These are phyloP conservation scores for Homolaphlyctis polyrhiza DNA, from an alignment of 371 early-diverging fungal species.

Conservation along the genomic window DNA sequence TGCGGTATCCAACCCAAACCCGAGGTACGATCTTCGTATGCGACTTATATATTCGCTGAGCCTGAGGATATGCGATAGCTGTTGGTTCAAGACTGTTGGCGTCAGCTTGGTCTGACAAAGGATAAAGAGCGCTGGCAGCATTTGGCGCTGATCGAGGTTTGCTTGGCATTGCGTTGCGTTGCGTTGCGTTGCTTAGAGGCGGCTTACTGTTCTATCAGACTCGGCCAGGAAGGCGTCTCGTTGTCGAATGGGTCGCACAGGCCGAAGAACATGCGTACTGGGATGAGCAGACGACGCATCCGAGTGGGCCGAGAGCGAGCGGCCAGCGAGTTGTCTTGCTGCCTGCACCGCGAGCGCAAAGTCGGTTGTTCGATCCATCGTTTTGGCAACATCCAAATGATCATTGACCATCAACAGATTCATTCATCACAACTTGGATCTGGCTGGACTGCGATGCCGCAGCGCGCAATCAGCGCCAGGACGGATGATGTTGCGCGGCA, in stretches of 20 bases:
- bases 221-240: not conserved
- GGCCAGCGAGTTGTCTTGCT: not conserved
- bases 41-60: constrained; percentile 11
- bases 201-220: not conserved
- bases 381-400: no score
- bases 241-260: not conserved
- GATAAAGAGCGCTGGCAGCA: not conserved
- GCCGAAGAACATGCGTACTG: not conserved
- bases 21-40: constrained; percentile 8
- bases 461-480: no score
- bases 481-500: no score
- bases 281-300: not conserved
- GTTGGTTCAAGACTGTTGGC: not conserved
- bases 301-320: not conserved
- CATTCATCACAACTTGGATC: no score
- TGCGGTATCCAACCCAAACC: not conserved
- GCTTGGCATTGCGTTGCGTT: not conserved
- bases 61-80: constrained; percentile 10
- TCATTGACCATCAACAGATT: no score
- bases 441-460: no score
- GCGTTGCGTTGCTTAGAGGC: not conserved
- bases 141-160: not conserved
- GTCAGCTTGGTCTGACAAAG: no score
- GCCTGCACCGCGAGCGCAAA: not conserved
- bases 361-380: not conserved